phyloP scores from a whole-genome alignment of 257 asterid genomes.

The Verbascum thapsus region DNA sequence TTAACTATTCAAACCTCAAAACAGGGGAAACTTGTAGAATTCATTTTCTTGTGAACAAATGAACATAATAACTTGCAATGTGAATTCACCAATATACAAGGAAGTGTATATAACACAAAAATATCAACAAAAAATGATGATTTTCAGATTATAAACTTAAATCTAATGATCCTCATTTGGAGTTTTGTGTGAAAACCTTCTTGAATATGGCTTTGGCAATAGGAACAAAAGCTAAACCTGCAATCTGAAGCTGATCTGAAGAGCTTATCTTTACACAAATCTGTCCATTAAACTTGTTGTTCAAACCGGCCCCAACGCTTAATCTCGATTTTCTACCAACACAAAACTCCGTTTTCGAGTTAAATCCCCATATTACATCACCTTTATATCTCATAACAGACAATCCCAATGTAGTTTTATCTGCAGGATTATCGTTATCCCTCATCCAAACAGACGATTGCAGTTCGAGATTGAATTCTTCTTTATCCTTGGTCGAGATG shows the following conservation, averaged over 20 bases:
- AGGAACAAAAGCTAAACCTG: conserved; percentile 51
- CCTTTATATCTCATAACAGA: conserved; percentile 45
- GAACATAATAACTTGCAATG: neutral
- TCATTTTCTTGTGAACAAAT: neutral
- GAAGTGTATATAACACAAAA: neutral
- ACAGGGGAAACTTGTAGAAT: no score
- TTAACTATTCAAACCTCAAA: no score
- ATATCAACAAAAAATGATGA: neutral
- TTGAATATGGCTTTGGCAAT: conserved; percentile 42
- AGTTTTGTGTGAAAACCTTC: conserved; percentile 30
- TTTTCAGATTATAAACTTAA: neutral
- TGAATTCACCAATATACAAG: neutral
- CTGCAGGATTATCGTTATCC: conserved; percentile 33
- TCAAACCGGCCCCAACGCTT: conserved; percentile 38
- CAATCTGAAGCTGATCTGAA: conserved; percentile 58
- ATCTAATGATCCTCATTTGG: conserved; percentile 13
- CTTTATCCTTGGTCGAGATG: conserved; percentile 40
- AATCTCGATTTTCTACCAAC: conserved; percentile 40
- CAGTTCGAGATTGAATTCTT: conserved; percentile 36
- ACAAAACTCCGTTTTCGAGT: conserved; percentile 42
- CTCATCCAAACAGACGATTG: conserved; percentile 38
- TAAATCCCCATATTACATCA: conserved; percentile 44
- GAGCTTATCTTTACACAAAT: conserved; percentile 49
- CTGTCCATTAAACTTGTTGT: conserved; percentile 49
- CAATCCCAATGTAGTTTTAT: conserved; percentile 36